These are phyloP conservation scores for Pichia ethanolica DNA, from an alignment of 805 yeast genomes.

Conservation along the genomic window DNA sequence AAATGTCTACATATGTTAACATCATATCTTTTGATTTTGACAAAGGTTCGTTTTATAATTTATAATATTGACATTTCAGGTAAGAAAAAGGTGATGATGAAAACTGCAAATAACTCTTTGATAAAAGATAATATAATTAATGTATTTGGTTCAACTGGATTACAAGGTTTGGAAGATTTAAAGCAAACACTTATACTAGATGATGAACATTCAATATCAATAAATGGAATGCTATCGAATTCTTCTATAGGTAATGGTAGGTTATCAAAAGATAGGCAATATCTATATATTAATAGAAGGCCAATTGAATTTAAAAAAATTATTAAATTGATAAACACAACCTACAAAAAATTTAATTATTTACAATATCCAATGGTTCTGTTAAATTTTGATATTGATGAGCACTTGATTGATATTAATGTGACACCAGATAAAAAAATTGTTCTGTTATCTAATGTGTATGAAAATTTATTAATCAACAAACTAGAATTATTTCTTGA, in stretches of 20 bases:
- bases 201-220: constrained; percentile 28
- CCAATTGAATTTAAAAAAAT: constrained; percentile 59
- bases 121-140: constrained; percentile 54
- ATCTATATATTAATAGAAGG: constrained; percentile 62
- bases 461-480: constrained; percentile 52
- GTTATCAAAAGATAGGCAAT: constrained; percentile 66
- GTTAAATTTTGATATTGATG: constrained; percentile 48
- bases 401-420: constrained; percentile 64
- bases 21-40: constrained; percentile 56
- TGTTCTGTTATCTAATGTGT: constrained; percentile 48
- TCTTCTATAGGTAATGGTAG: constrained; percentile 77
- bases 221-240: constrained; percentile 65
- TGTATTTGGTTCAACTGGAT: constrained; percentile 64
- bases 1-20: constrained; percentile 59
- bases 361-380: constrained; percentile 68
- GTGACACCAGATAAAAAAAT: constrained; percentile 88
- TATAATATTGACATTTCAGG: constrained; percentile 42
- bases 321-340: constrained; percentile 58
- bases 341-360: constrained; percentile 62
- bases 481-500: constrained; percentile 43
- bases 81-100: constrained; percentile 47
- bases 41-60: constrained; percentile 52
- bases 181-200: constrained; percentile 33
- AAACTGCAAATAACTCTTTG: constrained; percentile 45
- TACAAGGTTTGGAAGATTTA: constrained; percentile 49